Evolutionary conservation across 73 alveolate genomes (phyloP).

Genomic region (Halteria grandinella): DNA sequence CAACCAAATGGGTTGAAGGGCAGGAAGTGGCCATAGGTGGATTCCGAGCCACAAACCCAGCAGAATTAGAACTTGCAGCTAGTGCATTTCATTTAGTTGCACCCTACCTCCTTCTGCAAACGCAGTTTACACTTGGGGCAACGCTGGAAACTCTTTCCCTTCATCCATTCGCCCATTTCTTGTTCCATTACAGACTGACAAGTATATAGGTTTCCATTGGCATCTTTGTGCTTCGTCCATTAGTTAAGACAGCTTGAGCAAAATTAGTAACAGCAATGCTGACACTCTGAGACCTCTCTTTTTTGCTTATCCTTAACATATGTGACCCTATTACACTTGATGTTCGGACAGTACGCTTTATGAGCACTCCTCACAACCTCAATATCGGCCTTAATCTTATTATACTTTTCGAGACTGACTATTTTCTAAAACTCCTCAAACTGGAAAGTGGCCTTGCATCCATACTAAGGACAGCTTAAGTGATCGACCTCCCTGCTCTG

Average conservation of each 20-base stretch:
- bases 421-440: not conserved
- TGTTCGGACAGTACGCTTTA: constrained; percentile 58
- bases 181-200: too few species aligned
- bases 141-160: constrained; percentile 64
- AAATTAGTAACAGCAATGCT: constrained; percentile 46
- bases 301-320: constrained; percentile 71
- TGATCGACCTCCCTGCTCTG: constrained; percentile 28
- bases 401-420: constrained; percentile 27
- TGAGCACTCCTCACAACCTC: constrained; percentile 51
- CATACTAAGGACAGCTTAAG: constrained; percentile 25
- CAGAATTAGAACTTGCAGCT: constrained; percentile 90
- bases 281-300: constrained; percentile 24
- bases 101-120: constrained; percentile 88
- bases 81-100: constrained; percentile 95
- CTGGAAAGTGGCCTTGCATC: constrained; percentile 36
- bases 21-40: constrained; percentile 62
- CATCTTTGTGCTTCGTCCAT: constrained; percentile 58
- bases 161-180: constrained; percentile 74
- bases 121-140: constrained; percentile 90
- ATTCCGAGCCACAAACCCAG: constrained; percentile 84
- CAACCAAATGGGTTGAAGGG: constrained; percentile 78
- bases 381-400: constrained; percentile 43
- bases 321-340: constrained; percentile 72
- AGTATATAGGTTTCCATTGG: constrained; percentile 73
- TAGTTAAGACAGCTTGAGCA: constrained; percentile 72